A percentile compares a stretch with the other conserved stretches of the same genome.
Conservation (phyloP, 1,284 basidiomycete genomes). For the Puccinia polysora region DNA sequence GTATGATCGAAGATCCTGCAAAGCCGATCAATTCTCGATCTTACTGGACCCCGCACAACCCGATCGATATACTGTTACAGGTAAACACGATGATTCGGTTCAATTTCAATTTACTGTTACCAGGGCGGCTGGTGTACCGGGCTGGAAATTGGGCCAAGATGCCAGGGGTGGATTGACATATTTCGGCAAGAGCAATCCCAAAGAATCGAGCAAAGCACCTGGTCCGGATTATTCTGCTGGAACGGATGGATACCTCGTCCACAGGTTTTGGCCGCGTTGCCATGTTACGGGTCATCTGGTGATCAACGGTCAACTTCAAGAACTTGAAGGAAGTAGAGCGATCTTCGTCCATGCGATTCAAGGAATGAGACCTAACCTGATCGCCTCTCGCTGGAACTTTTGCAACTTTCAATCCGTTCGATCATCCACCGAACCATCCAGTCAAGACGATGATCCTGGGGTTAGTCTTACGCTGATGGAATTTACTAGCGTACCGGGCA, state of each 20-base stretch:
- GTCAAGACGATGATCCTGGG: slow-evolving; percentile 53
- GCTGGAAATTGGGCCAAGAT: slow-evolving; percentile 88
- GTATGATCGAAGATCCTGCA: slow-evolving; percentile 74
- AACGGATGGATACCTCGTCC: slow-evolving; percentile 76
- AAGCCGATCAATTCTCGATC: slow-evolving; percentile 77
- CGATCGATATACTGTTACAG: slow-evolving; percentile 73
- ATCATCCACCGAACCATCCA: slow-evolving; percentile 53
- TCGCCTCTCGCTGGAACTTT: slow-evolving; percentile 95
- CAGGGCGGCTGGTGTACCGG: slow-evolving; percentile 67
- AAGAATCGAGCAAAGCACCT: slow-evolving; percentile 56
- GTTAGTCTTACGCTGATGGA: slow-evolving; percentile 92
- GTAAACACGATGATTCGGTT: slow-evolving; percentile 72
- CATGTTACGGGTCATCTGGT: slow-evolving; percentile 67
- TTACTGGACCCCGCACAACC: slow-evolving; percentile 59
- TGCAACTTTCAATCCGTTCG: slow-evolving; percentile 66
- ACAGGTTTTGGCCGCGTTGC: slow-evolving; percentile 83
- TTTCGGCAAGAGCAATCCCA: slow-evolving; percentile 62
- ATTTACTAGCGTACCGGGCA: slow-evolving; percentile 68
- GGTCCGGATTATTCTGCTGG: slow-evolving; percentile 54
- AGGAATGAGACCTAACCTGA: slow-evolving; percentile 92
- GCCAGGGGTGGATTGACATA: slow-evolving; percentile 82
- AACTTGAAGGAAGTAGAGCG: slow-evolving; percentile 67
- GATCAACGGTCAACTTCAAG: slow-evolving; percentile 63
- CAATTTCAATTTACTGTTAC: slow-evolving; percentile 72
- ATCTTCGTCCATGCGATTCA: slow-evolving; percentile 96